Percentiles rank a stretch among this genome's conserved stretches.
phyloP scores from a whole-genome alignment of 2,329 filamentous ascomycete species.

The Colletotrichum echinochloae region DNA sequence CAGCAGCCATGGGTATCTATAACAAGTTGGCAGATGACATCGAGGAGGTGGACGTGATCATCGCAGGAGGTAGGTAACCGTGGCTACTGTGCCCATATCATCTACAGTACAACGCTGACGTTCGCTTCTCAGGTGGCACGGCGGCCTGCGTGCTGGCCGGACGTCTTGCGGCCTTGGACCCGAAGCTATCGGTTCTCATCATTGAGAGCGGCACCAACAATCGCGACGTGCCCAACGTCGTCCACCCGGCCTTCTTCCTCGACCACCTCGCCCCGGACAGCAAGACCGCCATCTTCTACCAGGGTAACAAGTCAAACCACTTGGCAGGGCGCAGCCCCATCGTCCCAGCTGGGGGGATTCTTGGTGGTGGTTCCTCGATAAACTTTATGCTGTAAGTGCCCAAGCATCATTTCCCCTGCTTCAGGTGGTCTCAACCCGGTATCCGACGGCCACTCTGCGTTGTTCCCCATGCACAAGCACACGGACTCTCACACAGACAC shows the following conservation, averaged over 20 bases:
- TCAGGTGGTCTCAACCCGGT: not conserved
- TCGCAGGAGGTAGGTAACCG: constrained; percentile 56
- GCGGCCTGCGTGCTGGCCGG: constrained; percentile 62
- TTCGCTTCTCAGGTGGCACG: constrained; percentile 54
- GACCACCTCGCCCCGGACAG: constrained; percentile 78
- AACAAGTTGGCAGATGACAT: constrained; percentile 48
- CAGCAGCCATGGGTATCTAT: constrained; percentile 43
- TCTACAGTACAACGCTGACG: not conserved
- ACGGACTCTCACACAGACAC: not conserved
- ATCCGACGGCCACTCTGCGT: not conserved
- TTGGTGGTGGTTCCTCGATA: constrained; percentile 64
- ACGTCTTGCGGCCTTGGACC: constrained; percentile 62
- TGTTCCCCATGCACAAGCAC: not conserved
- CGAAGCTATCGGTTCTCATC: constrained; percentile 61
- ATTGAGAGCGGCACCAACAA: constrained; percentile 68
- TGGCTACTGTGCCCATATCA: not conserved
- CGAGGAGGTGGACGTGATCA: constrained; percentile 63
- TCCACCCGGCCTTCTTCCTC: constrained; percentile 64
- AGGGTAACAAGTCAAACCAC: constrained; percentile 58
- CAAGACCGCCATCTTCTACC: constrained; percentile 67
- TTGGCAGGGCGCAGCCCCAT: constrained; percentile 57
- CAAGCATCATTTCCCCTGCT: not conserved
- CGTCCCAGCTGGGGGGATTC: constrained; percentile 56
- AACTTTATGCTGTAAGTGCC: constrained; percentile 56
- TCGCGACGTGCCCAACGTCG: constrained; percentile 59